Percentiles rank a stretch among this genome's conserved stretches.
These are phyloP conservation scores for Paramecium biaurelia DNA, from an alignment of 73 alveolate genomes.

Conservation along the genomic window DNA sequence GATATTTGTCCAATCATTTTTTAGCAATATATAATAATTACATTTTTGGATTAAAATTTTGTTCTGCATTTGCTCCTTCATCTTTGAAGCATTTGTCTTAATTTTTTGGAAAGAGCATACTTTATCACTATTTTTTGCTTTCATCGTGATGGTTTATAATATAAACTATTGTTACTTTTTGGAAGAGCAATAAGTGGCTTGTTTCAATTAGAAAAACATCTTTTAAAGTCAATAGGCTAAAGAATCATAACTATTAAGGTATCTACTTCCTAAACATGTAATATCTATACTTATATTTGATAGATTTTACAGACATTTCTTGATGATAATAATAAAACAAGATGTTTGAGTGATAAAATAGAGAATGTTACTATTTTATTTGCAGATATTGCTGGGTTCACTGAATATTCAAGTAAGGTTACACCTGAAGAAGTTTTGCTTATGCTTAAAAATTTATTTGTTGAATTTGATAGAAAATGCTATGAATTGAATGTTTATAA, in stretches of 20 bases:
- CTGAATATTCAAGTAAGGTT: constrained; percentile 47
- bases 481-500: constrained; percentile 57
- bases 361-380: constrained; percentile 45
- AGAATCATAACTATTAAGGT: neutral
- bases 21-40: neutral
- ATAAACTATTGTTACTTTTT: neutral
- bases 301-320: constrained; percentile 49
- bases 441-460: constrained; percentile 55
- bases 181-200: neutral
- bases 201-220: neutral
- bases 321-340: constrained; percentile 39
- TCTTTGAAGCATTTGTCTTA: neutral
- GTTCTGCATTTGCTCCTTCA: neutral
- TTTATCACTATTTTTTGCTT: neutral
- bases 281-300: neutral
- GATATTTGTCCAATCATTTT: neutral
- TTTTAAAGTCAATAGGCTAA: neutral
- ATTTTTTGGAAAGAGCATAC: neutral
- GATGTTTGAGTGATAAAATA: constrained; percentile 40
- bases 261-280: constrained; percentile 17
- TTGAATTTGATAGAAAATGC: constrained; percentile 58
- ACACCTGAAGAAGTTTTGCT: constrained; percentile 51
- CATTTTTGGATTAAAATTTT: neutral
- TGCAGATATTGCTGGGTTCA: constrained; percentile 67
- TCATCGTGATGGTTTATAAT: neutral